A percentile compares a stretch with the other conserved stretches of the same genome.
Evolutionary conservation across 495 filamentous ascomycete genomes (phyloP).

Genomic region (Penicillium odoratum): DNA sequence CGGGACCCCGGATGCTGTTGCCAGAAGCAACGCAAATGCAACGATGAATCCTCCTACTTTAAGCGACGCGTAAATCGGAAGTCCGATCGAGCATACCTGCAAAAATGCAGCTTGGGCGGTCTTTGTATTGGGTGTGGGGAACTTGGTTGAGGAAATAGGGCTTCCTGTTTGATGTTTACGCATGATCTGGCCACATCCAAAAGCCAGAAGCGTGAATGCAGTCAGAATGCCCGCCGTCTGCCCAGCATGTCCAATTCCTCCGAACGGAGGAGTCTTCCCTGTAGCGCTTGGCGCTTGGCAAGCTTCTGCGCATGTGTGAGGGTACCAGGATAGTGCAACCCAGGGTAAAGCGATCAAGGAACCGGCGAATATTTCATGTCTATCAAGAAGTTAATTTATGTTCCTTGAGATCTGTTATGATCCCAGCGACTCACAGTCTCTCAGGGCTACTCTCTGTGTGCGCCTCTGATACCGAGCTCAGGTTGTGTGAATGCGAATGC

Average conservation of each 20-base stretch:
- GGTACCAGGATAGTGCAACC: conserved; percentile 45
- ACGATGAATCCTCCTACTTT: conserved; percentile 56
- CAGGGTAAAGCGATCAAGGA: conserved; percentile 39
- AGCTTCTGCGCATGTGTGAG: conserved; percentile 27
- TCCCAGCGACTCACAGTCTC: conserved; percentile 17
- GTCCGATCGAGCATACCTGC: conserved; percentile 37
- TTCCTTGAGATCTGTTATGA: neutral
- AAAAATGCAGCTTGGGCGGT: conserved; percentile 21
- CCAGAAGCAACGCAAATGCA: conserved; percentile 49
- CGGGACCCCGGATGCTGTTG: conserved; percentile 43
- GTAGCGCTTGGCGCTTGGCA: conserved; percentile 2
- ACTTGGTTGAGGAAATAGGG: conserved; percentile 13
- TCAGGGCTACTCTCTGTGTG: conserved; percentile 7
- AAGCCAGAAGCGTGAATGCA: conserved; percentile 29
- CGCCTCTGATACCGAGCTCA: neutral
- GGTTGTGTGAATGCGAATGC: conserved; percentile 11
- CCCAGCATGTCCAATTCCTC: conserved; percentile 14
- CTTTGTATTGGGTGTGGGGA: conserved; percentile 21
- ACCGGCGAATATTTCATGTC: conserved; percentile 35
- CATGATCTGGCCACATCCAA: conserved; percentile 29
- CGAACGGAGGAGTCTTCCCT: neutral
- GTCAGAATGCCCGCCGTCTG: conserved; percentile 25
- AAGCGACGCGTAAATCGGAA: conserved; percentile 59
- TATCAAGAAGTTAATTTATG: conserved; percentile 20
- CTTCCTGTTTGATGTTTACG: conserved; percentile 12